phyloP scores from a whole-genome alignment of 2,329 filamentous ascomycete species.

The Tolypocladium tropicale region DNA sequence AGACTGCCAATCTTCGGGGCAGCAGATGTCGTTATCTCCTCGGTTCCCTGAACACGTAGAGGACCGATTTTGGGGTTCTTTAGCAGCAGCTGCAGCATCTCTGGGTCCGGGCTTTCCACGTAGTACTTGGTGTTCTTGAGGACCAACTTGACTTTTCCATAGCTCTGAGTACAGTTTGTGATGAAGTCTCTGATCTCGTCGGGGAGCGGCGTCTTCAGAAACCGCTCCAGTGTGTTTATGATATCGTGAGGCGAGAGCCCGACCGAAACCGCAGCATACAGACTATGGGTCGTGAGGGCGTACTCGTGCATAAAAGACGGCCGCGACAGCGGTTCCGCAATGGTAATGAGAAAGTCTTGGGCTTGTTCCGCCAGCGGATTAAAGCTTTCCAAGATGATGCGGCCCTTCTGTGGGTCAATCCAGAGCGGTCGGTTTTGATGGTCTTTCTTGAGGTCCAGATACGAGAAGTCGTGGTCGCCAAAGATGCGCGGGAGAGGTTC shows the following conservation, averaged over 20 bases:
- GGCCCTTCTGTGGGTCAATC: constrained; percentile 80
- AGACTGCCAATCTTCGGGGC: constrained; percentile 80
- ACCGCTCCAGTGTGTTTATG: constrained; percentile 74
- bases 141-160: constrained; percentile 92
- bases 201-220: constrained; percentile 82
- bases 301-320: constrained; percentile 93
- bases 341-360: constrained; percentile 90
- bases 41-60: constrained; percentile 61
- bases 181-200: constrained; percentile 74
- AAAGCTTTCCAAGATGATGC: constrained; percentile 91
- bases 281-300: constrained; percentile 77
- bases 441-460: constrained; percentile 74
- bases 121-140: constrained; percentile 91
- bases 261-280: constrained; percentile 92
- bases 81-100: constrained; percentile 77
- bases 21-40: constrained; percentile 66
- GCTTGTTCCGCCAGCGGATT: constrained; percentile 77
- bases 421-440: constrained; percentile 84
- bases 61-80: constrained; percentile 74
- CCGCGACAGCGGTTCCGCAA: constrained; percentile 84
- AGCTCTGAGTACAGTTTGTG: constrained; percentile 70
- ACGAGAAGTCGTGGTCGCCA: constrained; percentile 62
- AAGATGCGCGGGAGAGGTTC: constrained; percentile 37
- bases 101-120: constrained; percentile 81
- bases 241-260: constrained; percentile 87